Conservation (phyloP, 2,329 filamentous ascomycete species). For the Alternaria atra region DNA sequence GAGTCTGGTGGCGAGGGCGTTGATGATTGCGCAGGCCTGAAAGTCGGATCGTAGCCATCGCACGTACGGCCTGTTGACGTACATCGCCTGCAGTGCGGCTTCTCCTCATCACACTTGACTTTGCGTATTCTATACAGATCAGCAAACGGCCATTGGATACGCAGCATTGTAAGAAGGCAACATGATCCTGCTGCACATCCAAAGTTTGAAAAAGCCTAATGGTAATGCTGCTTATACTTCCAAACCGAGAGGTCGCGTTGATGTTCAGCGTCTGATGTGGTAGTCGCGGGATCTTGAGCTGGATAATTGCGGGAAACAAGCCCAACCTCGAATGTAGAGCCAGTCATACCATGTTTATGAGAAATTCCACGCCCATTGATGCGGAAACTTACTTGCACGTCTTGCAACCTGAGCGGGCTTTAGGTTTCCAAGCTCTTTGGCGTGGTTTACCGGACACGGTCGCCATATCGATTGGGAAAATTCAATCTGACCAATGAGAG, state of each 20-base stretch:
- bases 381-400: conserved; percentile 28
- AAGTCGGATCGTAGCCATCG: conserved; percentile 39
- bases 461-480: conserved; percentile 3
- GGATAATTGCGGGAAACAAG: background rate
- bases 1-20: conserved; percentile 5
- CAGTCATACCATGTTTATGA: background rate
- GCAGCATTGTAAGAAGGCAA: background rate
- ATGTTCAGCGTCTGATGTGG: background rate
- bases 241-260: background rate
- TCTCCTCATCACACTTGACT: conserved; percentile 48
- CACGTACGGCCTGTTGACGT: conserved; percentile 45
- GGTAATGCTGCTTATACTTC: background rate
- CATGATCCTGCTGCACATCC: background rate
- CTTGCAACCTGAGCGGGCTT: conserved; percentile 26
- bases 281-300: background rate
- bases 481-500: background rate
- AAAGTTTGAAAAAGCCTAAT: background rate
- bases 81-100: conserved; percentile 42
- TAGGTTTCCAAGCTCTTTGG: conserved; percentile 29
- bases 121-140: conserved; percentile 37
- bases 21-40: conserved; percentile 9
- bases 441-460: conserved; percentile 18
- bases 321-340: background rate
- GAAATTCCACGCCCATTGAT: background rate
- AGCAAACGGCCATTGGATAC: background rate